Evolutionary conservation across 2,329 filamentous ascomycete species (phyloP), one percentile per base, ranked within the genome.

Genomic region (Diaporthe sp.): DNA sequence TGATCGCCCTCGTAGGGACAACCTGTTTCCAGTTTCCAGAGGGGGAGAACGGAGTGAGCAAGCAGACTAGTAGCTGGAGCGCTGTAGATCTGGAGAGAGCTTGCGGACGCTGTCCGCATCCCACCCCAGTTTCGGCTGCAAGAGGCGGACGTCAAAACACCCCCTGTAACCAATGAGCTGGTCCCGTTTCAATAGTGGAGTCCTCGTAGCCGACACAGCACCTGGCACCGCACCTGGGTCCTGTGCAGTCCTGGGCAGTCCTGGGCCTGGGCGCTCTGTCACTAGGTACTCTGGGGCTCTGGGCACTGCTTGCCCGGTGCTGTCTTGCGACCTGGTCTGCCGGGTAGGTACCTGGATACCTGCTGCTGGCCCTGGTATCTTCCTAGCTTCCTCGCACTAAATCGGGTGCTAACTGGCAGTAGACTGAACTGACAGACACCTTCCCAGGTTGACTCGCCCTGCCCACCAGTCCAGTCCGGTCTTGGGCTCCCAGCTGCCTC

Each of bases 61-160:
- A 49, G 25, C 12, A 34, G 20, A n/a, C 63, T 31, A 63, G 63
- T 20, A 55, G 65, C 47, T 53, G 65, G 65, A 28, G 60, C 22
- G 60, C 25, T 65, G 65, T 70, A 70, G 65, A 70, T 70, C 65
- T 70, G 65, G 65, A 70, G 65, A 70, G 65, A 68, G 65, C 49
- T 42, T 53, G 65, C 65, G 65, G 65, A 70, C 65, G 25, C 22
- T 37, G 65, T 70, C 65, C 65, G 65, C 65, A 70, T 70, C 34
- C 65, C 49, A 70, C 65, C 65, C 65, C 49, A 70, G 65, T 70
- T 70, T 55, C 65, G 65, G 65, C 47, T 70, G 65, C 42, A 20
- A 70, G 65, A 53, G 34, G 34, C 65, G 65, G 31, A 55, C 65
- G 51, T 63, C 71, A 73, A 73, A 44, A n/a, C 31, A 65, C 58